These are phyloP conservation scores for Blastocystis sp. DNA, from an alignment of 352 stramenopile genomes.

Conservation along the genomic window DNA sequence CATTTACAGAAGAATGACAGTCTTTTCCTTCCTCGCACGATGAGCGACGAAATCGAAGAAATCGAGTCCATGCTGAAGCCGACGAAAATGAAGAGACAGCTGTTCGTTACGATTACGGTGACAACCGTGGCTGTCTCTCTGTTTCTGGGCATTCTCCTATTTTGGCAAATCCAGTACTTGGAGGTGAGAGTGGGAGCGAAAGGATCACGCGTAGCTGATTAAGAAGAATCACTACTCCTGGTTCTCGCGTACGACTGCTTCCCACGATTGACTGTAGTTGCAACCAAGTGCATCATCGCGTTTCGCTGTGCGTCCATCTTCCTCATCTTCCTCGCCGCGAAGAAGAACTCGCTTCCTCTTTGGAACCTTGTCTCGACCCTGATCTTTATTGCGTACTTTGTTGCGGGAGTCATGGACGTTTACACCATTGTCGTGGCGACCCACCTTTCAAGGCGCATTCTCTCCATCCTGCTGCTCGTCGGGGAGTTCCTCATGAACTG, in stretches of 20 bases:
- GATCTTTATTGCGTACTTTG: slow-evolving; percentile 29
- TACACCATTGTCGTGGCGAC: not conserved
- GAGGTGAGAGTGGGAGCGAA: not conserved
- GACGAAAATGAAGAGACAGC: slow-evolving; percentile 16
- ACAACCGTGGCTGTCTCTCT: not conserved
- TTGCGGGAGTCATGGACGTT: slow-evolving; percentile 34
- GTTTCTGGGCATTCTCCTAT: slow-evolving; percentile 13
- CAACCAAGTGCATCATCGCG: not conserved
- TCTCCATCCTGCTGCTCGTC: slow-evolving; percentile 5
- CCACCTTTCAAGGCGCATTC: slow-evolving; percentile 8
- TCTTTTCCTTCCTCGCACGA: not conserved
- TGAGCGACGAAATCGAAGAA: slow-evolving; percentile 53
- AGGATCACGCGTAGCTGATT: slow-evolving; percentile 13
- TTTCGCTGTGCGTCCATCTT: not conserved
- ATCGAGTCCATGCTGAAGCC: slow-evolving; percentile 53
- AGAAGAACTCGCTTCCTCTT: not conserved
- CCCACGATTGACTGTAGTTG: not conserved
- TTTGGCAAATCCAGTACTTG: slow-evolving; percentile 40
- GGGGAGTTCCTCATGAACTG: slow-evolving; percentile 21
- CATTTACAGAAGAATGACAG: not conserved
- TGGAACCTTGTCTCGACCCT: slow-evolving; percentile 10
- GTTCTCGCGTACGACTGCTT: not conserved
- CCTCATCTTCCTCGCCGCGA: not conserved
- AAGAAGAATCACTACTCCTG: slow-evolving; percentile 11
- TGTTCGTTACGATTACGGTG: not conserved